Evolutionary conservation across 495 filamentous ascomycete species (phyloP).

Genomic region (Daldinia concentrica): DNA sequence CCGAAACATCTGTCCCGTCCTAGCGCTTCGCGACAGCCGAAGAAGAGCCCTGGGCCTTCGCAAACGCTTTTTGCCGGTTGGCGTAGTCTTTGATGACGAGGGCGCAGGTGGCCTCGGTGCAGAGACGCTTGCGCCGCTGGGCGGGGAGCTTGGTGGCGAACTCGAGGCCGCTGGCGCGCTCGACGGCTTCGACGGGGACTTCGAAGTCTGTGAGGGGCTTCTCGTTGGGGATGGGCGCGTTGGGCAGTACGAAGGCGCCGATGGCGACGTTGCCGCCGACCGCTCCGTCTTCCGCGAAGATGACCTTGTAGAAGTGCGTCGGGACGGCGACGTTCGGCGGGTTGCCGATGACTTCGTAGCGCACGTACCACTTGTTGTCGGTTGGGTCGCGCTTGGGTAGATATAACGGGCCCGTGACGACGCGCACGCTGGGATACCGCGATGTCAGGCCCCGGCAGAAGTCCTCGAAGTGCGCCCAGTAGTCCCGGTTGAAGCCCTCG

Average conservation of each 20-base stretch:
- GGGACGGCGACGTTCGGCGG: slow-evolving; percentile 96
- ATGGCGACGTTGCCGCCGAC: slow-evolving; percentile 81
- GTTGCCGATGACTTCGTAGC: slow-evolving; percentile 94
- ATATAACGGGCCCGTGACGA: slow-evolving; percentile 94
- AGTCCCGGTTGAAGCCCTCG: slow-evolving; percentile 96
- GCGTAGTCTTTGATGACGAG: slow-evolving; percentile 82
- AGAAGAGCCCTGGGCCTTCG: slow-evolving; percentile 39
- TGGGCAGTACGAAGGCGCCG: slow-evolving; percentile 94
- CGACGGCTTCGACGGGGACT: slow-evolving; percentile 90
- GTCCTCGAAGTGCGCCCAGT: slow-evolving; percentile 98
- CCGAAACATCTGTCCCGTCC: background rate
- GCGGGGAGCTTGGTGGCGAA: slow-evolving; percentile 82
- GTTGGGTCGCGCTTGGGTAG: slow-evolving; percentile 77
- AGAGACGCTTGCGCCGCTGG: slow-evolving; percentile 78
- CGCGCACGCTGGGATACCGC: slow-evolving; percentile 85
- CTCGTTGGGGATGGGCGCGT: slow-evolving; percentile 86
- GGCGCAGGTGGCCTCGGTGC: slow-evolving; percentile 83
- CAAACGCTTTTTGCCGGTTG: slow-evolving; percentile 68
- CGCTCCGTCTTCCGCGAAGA: slow-evolving; percentile 87
- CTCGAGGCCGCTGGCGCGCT: slow-evolving; percentile 89
- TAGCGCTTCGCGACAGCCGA: slow-evolving; percentile 31
- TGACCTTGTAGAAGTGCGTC: slow-evolving; percentile 98
- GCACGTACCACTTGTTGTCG: slow-evolving; percentile 94
- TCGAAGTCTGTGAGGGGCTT: slow-evolving; percentile 89
- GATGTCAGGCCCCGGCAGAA: slow-evolving; percentile 85